These are phyloP conservation scores for Podaxis sp. DNA, from an alignment of 768 basidiomycete species.

Conservation along the genomic window DNA sequence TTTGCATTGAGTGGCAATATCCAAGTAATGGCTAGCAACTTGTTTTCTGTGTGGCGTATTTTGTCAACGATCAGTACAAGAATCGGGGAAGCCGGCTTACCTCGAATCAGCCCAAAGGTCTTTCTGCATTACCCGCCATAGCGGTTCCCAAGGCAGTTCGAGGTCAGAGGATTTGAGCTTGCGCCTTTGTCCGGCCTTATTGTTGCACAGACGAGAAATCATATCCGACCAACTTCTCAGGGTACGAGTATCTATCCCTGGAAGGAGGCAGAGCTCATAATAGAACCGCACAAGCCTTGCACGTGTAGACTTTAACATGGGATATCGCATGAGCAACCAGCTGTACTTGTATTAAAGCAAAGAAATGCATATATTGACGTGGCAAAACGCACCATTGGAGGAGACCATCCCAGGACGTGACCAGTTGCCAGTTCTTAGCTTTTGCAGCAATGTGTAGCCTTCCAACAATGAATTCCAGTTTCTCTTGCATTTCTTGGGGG, in stretches of 20 bases:
- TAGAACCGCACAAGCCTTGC: slow-evolving; percentile 71
- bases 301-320: slow-evolving; percentile 62
- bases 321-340: slow-evolving; percentile 82
- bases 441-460: slow-evolving; percentile 69
- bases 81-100: slow-evolving; percentile 52
- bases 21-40: no score
- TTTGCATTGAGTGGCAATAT: no score
- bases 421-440: slow-evolving; percentile 67
- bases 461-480: slow-evolving; percentile 64
- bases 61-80: slow-evolving; percentile 18
- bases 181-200: slow-evolving; percentile 58
- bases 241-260: slow-evolving; percentile 70
- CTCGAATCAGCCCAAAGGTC: slow-evolving; percentile 73
- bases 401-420: slow-evolving; percentile 76
- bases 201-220: slow-evolving; percentile 64
- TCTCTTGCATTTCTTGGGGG: slow-evolving; percentile 63
- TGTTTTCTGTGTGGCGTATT: no score
- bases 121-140: slow-evolving; percentile 72
- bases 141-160: slow-evolving; percentile 65
- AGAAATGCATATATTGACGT: neutral
- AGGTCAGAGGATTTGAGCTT: slow-evolving; percentile 68
- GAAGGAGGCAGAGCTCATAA: slow-evolving; percentile 73
- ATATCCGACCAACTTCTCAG: slow-evolving; percentile 76
- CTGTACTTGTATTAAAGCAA: slow-evolving; percentile 28
- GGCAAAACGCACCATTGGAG: slow-evolving; percentile 61